Base-by-base conservation (phyloP, 495 filamentous ascomycete species). In the Trypethelium eluteriae region DNA sequence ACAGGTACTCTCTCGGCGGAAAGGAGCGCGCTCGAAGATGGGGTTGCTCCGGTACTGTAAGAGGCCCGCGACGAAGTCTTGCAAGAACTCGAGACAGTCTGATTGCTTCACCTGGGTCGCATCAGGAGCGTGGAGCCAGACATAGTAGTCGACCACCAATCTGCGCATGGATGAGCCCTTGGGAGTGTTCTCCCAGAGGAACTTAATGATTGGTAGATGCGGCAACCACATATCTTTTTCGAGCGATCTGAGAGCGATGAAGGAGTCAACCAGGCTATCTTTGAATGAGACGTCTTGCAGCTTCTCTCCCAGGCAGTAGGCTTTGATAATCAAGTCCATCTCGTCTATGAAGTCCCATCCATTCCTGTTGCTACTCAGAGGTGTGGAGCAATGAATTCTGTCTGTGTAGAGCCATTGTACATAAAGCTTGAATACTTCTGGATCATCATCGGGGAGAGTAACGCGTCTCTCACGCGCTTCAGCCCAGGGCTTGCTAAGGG, bases 361-460 rank as follows among this genome's bases (percentile, higher is more conserved):
- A 36, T 44, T 32, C n/a, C 41, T 44, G n/a, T 32, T 36, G 7
- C 14, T 14, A 18, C 49, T 32, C 34, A 7, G n/a, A 18, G 9
- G 16, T 25, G 62, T 61, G 56, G 36, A 12, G 11, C 14, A 44
- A n/a, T 32, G 32, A 18, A 59, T 14, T 18, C 25, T 53, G 6
- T 32, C 25, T 3, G 25, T 7, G 41, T 69, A 69, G 2, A 71
- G 34, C 53, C 65, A 71, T 39, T 56, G 46, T 16, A 64, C 53
- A 53, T 67, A 67, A 2, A 67, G 3, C n/a, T 25, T 18, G 53
- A 70, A 65, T 3, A 49, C 41, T 9, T 62, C 69, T 2, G 47
- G 39, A 5, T 63, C 18, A 18, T 71, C 69, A 3, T 71, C 67
- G 3, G 66, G 56, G 6, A 71, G 67, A 2, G 34, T 46, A 14